Percentiles rank a stretch among this genome's conserved stretches.
These are phyloP conservation scores for Pachysandra terminalis DNA, from an alignment of 164 flowering plant species.

Conservation along the genomic window DNA sequence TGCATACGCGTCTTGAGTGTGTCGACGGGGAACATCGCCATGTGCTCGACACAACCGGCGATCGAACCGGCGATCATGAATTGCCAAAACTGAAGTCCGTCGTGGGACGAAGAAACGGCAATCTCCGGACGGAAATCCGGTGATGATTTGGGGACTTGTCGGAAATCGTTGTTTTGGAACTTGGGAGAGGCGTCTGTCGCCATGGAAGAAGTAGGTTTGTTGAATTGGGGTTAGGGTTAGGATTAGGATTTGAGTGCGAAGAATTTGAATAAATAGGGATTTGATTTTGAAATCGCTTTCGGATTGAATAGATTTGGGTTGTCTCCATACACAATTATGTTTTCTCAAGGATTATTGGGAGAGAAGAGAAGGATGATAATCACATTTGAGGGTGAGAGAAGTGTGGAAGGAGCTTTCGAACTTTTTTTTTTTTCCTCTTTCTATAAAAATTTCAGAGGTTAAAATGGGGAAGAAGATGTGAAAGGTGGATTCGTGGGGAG, in stretches of 20 bases:
- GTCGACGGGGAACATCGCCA: constrained; percentile 59
- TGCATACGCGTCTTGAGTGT: constrained; percentile 57
- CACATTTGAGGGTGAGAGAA: constrained; percentile 16
- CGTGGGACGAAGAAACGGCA: constrained; percentile 21
- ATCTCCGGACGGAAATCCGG: constrained; percentile 18
- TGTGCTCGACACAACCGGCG: constrained; percentile 55
- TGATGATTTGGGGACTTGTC: constrained; percentile 20
- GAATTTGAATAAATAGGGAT: constrained; percentile 10
- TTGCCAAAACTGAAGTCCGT: constrained; percentile 55
- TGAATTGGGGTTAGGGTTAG: neutral
- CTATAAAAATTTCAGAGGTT: too few relatives aligned
- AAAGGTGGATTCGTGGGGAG: too few relatives aligned
- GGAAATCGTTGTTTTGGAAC: constrained; percentile 29
- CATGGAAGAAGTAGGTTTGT: neutral
- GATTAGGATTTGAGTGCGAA: too few relatives aligned
- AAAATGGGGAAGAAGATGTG: too few relatives aligned
- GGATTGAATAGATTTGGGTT: constrained; percentile 17
- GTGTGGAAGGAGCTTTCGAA: neutral
- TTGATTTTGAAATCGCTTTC: constrained; percentile 28
- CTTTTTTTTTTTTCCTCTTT: too few relatives aligned
- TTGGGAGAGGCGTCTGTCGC: constrained; percentile 25
- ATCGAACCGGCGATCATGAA: constrained; percentile 59
- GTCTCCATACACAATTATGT: constrained; percentile 25
- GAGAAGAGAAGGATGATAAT: constrained; percentile 1
- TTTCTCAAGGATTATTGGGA: too few relatives aligned